These are phyloP conservation scores for Vigna unguiculata DNA, from an alignment of 306 rosid genomes.

Conservation along the genomic window DNA sequence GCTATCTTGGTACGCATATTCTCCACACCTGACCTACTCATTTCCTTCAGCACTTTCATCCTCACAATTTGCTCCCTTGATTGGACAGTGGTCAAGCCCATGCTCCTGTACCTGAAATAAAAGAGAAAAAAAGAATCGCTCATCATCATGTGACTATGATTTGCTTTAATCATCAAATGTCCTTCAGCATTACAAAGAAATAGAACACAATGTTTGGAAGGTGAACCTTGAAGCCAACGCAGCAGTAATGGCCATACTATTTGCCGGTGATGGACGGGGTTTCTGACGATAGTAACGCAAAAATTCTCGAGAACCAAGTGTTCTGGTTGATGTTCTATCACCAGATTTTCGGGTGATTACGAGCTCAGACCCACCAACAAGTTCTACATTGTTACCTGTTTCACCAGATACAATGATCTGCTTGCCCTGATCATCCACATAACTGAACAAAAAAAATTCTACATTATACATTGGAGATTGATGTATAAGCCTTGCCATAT, in stretches of 20 bases:
- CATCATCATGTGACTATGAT: slow-evolving; percentile 30
- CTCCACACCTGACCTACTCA: slow-evolving; percentile 83
- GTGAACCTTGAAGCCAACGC: slow-evolving; percentile 87
- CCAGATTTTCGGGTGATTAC: slow-evolving; percentile 67
- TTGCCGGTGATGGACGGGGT: slow-evolving; percentile 75
- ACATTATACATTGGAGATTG: slow-evolving; percentile 17
- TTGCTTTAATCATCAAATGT: background rate
- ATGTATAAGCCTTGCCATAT: background rate
- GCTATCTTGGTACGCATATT: slow-evolving; percentile 83
- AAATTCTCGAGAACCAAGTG: slow-evolving; percentile 89
- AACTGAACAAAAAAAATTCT: slow-evolving; percentile 59
- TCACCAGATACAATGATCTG: slow-evolving; percentile 76
- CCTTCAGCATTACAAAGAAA: slow-evolving; percentile 14
- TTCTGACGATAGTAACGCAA: slow-evolving; percentile 97
- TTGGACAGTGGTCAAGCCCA: slow-evolving; percentile 92
- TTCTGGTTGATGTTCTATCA: slow-evolving; percentile 58
- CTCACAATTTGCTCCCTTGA: slow-evolving; percentile 76
- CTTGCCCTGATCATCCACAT: slow-evolving; percentile 77
- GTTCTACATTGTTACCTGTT: slow-evolving; percentile 57
- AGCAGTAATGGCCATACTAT: slow-evolving; percentile 62
- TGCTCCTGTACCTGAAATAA: slow-evolving; percentile 81
- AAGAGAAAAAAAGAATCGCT: background rate
- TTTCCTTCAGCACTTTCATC: slow-evolving; percentile 91
- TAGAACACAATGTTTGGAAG: slow-evolving; percentile 20
- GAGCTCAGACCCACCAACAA: slow-evolving; percentile 85